Evolutionary conservation across 768 basidiomycete species (phyloP), one percentile per base, ranked within the genome.

Genomic region (Leccinum pellstonianum): DNA sequence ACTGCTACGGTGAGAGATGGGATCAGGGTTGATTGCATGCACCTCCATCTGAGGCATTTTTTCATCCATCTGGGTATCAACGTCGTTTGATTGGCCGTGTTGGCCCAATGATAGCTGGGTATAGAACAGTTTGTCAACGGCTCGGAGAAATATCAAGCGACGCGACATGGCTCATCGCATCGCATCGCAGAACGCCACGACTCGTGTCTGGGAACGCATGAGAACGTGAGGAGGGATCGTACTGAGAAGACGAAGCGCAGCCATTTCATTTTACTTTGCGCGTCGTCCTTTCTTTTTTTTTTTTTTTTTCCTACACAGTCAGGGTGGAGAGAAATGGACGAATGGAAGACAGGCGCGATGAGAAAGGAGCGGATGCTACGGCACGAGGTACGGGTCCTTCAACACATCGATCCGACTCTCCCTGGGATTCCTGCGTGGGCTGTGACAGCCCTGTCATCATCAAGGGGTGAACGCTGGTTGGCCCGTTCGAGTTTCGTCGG

Each of bases 121-220:
- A 41, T 41, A 17, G 38, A 9, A 9, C n/a, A 43, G 38, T 41
- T n/a, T 41, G 17, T 41, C 21, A 4, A 23, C 12, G 25, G 23
- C 15, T n/a, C 33, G 21, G 12, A 35, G 55, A 41, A 21, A 29
- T 33, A 37, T 33, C 53, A 56, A 21, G 15, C 23, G 54, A 57
- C 37, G 35, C 19, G 54, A 29, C 27, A 27, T 31, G 27, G 54
- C 12, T 2, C 27, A 27, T 23, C 4, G 35, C 8, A 33, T 10
- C n/a, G 10, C 10, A 46, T 46, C 19, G 43, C 11, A 11, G 43
- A 46, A 25, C 43, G 46, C 55, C 58, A 47, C 58, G 37, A 49
- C 38, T 12, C 54, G 38, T 56, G 54, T 41, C 55, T 60, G 63
- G 48, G 58, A 64, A 53, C 11, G 6, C 27, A 38, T 25, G 55